Conservation (phyloP, 345 rosid genomes). For the Arabidopsis arenosa region DNA sequence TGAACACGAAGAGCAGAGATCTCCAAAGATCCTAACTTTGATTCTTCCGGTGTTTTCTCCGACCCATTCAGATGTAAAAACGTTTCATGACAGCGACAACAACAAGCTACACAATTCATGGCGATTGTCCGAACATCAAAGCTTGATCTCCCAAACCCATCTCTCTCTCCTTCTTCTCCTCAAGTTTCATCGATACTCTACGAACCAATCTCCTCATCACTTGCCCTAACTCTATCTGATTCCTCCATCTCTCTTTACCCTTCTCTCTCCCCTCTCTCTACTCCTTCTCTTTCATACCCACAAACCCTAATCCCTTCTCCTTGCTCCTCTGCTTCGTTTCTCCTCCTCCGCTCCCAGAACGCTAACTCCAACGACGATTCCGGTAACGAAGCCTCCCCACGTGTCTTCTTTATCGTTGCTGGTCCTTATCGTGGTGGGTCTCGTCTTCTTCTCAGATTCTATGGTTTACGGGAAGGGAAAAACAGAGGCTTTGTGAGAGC, state of each 20-base stretch:
- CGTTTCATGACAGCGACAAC: slow-evolving; percentile 4
- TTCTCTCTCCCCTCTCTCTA: slow-evolving; percentile 47
- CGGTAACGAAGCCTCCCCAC: slow-evolving; percentile 25
- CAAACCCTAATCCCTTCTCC: slow-evolving; percentile 52
- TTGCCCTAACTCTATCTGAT: slow-evolving; percentile 70
- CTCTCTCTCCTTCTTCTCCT: slow-evolving; percentile 49
- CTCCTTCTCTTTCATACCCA: slow-evolving; percentile 48
- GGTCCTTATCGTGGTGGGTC: slow-evolving; percentile 65
- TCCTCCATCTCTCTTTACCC: slow-evolving; percentile 72
- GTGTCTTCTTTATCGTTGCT: slow-evolving; percentile 58
- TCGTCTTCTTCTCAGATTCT: slow-evolving; percentile 63
- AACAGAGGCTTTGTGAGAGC: slow-evolving; percentile 52
- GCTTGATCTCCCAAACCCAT: slow-evolving; percentile 48
- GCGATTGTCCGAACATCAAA: slow-evolving; percentile 62
- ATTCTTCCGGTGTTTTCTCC: not conserved
- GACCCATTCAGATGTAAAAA: slow-evolving; percentile 16
- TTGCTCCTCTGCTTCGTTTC: slow-evolving; percentile 53
- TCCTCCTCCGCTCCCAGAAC: slow-evolving; percentile 49
- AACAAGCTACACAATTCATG: slow-evolving; percentile 13
- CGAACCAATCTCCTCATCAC: slow-evolving; percentile 70
- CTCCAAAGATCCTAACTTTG: slow-evolving; percentile 2
- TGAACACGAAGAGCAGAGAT: not conserved
- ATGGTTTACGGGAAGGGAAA: slow-evolving; percentile 39
- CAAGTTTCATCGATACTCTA: slow-evolving; percentile 55
- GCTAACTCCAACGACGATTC: slow-evolving; percentile 28